A percentile compares a stretch with the other conserved stretches of the same genome.
These are phyloP conservation scores for Blastomyces parvus DNA, from an alignment of 2,329 filamentous ascomycete species.

Conservation along the genomic window DNA sequence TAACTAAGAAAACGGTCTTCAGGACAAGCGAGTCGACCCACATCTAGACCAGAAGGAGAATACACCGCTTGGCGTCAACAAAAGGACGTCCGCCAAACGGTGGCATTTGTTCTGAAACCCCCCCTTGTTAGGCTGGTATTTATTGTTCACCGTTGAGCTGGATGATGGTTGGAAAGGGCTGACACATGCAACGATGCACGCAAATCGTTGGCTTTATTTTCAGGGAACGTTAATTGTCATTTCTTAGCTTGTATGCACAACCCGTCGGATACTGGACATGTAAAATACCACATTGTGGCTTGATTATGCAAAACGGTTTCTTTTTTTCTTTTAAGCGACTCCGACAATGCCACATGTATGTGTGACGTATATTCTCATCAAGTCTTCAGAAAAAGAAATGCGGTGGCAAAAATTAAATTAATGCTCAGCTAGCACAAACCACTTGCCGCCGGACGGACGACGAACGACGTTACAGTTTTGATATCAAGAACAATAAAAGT, in stretches of 20 bases:
- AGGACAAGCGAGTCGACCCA: background rate
- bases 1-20: slow-evolving; percentile 3
- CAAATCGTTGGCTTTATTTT: background rate
- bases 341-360: slow-evolving; percentile 6
- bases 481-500: background rate
- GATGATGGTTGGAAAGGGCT: background rate
- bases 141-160: background rate
- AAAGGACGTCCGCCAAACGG: background rate
- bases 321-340: background rate
- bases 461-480: background rate
- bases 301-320: background rate
- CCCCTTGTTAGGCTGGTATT: background rate
- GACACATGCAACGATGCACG: background rate
- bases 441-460: background rate
- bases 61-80: background rate
- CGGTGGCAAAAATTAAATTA: background rate
- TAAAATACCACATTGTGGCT: background rate
- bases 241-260: background rate
- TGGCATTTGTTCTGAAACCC: background rate
- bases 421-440: background rate
- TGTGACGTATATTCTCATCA: background rate
- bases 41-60: background rate
- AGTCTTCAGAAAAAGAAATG: background rate
- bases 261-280: background rate
- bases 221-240: background rate